Percentiles rank a stretch among this genome's conserved stretches.
These are phyloP conservation scores for Pythium sukuiense DNA, from an alignment of 352 stramenopile genomes.

Conservation along the genomic window DNA sequence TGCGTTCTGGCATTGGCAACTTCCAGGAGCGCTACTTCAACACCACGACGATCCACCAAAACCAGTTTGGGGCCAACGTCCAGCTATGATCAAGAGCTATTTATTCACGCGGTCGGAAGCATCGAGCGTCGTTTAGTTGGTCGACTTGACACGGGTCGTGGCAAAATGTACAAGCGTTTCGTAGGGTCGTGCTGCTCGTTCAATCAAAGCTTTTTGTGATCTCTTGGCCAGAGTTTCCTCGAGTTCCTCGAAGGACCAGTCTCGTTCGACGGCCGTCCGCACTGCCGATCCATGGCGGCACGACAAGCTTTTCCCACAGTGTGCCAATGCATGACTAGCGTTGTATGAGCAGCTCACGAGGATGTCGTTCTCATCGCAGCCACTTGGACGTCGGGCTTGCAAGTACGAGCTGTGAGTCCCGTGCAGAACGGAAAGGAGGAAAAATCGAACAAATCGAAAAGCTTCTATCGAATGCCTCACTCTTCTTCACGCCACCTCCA, in stretches of 20 bases:
- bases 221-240: too few relatives aligned
- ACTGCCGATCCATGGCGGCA: too few relatives aligned
- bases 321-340: too few relatives aligned
- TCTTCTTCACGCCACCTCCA: slow-evolving; percentile 4
- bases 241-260: too few relatives aligned
- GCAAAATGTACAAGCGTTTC: neutral
- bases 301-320: too few relatives aligned
- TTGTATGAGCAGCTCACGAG: too few relatives aligned
- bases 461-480: neutral
- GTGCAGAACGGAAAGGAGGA: too few relatives aligned
- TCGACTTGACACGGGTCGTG: neutral
- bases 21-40: slow-evolving; percentile 42
- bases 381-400: too few relatives aligned
- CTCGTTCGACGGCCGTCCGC: too few relatives aligned
- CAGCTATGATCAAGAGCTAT: slow-evolving; percentile 4
- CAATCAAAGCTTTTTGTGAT: neutral
- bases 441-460: slow-evolving; percentile 2
- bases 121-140: neutral
- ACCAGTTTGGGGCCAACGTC: slow-evolving; percentile 7
- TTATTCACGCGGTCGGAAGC: neutral
- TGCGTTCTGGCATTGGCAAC: slow-evolving; percentile 34
- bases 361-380: too few relatives aligned
- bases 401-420: too few relatives aligned
- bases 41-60: slow-evolving; percentile 22
- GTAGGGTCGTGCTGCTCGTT: neutral